Conservation (phyloP, 2,329 filamentous ascomycete genomes). For the Rhexocercosporidium sp. region DNA sequence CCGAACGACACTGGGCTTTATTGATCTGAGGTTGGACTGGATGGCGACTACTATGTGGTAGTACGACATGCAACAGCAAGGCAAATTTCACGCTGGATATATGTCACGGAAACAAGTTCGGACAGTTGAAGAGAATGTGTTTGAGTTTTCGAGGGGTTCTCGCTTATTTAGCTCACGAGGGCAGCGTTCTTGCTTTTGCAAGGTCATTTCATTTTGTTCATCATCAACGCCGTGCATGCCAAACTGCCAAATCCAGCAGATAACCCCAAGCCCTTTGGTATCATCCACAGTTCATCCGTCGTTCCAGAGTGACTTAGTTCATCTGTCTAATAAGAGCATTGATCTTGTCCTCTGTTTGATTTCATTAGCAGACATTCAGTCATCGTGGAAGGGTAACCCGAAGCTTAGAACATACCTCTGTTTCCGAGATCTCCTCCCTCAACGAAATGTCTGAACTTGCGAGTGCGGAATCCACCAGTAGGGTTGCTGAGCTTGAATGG, state of each 20-base stretch:
- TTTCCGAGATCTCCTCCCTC: conserved; percentile 91
- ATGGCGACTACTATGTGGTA: no score
- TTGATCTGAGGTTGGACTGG: no score
- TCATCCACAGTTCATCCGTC: conserved; percentile 17
- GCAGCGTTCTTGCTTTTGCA: conserved; percentile 16
- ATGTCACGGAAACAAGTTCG: background rate
- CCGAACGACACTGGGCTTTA: no score
- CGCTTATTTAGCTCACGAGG: conserved; percentile 17
- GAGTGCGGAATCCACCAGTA: conserved; percentile 90
- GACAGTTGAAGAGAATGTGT: background rate
- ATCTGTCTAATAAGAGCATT: conserved; percentile 96
- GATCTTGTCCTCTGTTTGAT: conserved; percentile 56
- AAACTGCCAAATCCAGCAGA: conserved; percentile 24
- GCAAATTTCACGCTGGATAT: background rate
- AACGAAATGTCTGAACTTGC: conserved; percentile 72
- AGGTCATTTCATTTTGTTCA: conserved; percentile 29
- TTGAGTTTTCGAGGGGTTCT: conserved; percentile 8
- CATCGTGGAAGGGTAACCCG: background rate
- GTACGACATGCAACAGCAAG: no score
- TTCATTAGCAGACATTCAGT: background rate
- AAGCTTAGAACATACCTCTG: conserved; percentile 62
- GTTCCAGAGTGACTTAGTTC: conserved; percentile 70
- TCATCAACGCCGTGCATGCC: conserved; percentile 23
- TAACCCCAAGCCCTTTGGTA: conserved; percentile 13
- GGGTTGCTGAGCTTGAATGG: conserved; percentile 99